Conservation (phyloP, 2,329 filamentous ascomycete species). For the Botrytis pseudocinerea region DNA sequence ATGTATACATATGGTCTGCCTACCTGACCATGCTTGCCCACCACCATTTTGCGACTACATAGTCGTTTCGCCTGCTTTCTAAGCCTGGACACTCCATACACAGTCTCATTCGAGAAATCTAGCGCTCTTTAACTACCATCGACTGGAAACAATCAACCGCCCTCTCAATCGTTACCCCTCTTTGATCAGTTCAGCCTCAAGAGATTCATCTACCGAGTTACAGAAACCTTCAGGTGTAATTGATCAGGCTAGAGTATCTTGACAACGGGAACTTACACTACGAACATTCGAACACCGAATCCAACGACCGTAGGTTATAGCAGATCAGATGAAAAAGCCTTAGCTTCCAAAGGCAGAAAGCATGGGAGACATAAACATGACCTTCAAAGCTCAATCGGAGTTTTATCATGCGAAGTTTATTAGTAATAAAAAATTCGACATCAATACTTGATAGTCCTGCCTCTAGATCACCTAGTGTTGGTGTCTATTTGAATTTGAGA, state of each 20-base stretch:
- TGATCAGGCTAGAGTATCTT: neutral
- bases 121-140: neutral
- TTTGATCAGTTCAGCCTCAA: neutral
- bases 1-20: neutral
- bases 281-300: neutral
- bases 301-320: too few relatives aligned
- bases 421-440: neutral
- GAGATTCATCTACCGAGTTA: neutral
- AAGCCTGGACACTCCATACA: rapidly evolving
- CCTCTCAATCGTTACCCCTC: neutral
- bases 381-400: neutral
- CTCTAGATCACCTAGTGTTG: neutral
- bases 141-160: neutral
- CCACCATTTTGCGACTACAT: neutral
- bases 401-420: neutral
- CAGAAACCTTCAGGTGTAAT: neutral
- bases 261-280: neutral
- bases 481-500: neutral
- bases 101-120: neutral
- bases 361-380: neutral
- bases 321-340: neutral
- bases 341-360: too few relatives aligned
- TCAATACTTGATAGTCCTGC: neutral
- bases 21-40: neutral
- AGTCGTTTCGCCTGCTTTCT: neutral